phyloP scores from a whole-genome alignment of 83 land plant species.

The Isoetes engelmannii region DNA sequence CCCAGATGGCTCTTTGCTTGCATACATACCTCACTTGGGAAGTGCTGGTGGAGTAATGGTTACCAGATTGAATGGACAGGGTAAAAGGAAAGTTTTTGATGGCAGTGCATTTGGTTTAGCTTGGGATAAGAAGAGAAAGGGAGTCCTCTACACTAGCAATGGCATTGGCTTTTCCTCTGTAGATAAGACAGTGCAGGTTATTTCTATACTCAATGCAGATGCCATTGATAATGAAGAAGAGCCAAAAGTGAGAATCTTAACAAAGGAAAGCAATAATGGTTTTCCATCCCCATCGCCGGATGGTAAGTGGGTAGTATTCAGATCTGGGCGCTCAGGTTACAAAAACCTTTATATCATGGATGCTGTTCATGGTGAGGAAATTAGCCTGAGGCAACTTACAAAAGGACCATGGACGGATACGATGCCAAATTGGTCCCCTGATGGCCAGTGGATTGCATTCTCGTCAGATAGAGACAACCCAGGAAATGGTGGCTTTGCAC shows the following conservation, averaged over 20 bases:
- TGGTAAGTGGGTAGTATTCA: conserved; percentile 71
- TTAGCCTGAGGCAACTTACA: conserved; percentile 23
- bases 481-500: conserved; percentile 13
- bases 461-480: conserved; percentile 27
- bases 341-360: conserved; percentile 79
- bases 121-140: conserved; percentile 28
- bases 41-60: conserved; percentile 35
- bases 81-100: conserved; percentile 10
- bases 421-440: conserved; percentile 31
- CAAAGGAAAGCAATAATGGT: conserved; percentile 54
- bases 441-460: conserved; percentile 38
- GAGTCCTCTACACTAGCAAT: conserved; percentile 44
- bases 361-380: conserved; percentile 56
- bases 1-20: conserved; percentile 46
- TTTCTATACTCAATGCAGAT: conserved; percentile 25
- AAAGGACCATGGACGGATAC: conserved; percentile 38
- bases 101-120: conserved; percentile 23
- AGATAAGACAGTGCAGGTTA: conserved; percentile 34
- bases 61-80: conserved; percentile 46
- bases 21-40: conserved; percentile 35
- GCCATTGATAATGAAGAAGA: conserved; percentile 2
- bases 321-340: conserved; percentile 71
- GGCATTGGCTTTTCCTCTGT: conserved; percentile 22
- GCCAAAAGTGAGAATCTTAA: conserved; percentile 33
- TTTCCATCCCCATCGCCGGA: conserved; percentile 75